These are phyloP conservation scores for Leccinum rimulosum DNA, from an alignment of 768 basidiomycete genomes.

Conservation along the genomic window DNA sequence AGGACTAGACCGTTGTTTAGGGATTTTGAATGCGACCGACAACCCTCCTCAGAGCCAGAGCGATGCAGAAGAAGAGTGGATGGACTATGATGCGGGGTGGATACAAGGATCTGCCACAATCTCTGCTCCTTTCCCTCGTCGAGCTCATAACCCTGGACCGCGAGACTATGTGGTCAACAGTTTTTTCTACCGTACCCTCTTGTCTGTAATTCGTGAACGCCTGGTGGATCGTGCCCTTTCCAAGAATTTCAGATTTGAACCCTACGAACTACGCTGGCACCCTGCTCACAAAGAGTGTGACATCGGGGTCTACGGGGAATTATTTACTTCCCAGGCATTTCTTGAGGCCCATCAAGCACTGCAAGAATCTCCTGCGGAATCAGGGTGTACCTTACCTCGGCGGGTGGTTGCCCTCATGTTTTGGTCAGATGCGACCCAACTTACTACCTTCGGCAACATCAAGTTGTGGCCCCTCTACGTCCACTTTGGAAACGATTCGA, in stretches of 20 bases:
- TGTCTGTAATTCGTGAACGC: not conserved
- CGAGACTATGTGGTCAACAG: not conserved
- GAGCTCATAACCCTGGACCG: too few relatives aligned
- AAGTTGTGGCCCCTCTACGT: too few relatives aligned
- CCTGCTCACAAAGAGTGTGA: too few relatives aligned
- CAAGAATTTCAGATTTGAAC: not conserved
- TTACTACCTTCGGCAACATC: not conserved
- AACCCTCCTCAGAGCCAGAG: not conserved
- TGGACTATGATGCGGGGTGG: too few relatives aligned
- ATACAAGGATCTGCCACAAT: too few relatives aligned
- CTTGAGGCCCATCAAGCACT: too few relatives aligned
- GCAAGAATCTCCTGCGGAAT: too few relatives aligned
- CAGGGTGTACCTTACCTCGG: too few relatives aligned
- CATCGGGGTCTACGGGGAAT: not conserved
- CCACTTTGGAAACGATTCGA: not conserved
- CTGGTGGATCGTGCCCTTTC: not conserved
- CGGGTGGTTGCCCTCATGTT: too few relatives aligned
- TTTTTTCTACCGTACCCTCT: not conserved
- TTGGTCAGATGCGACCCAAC: too few relatives aligned
- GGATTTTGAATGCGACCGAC: not conserved
- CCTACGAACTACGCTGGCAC: not conserved
- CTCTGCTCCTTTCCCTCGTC: too few relatives aligned
- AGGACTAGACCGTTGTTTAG: not conserved
- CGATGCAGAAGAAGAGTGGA: not conserved
- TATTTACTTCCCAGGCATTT: too few relatives aligned